These are phyloP conservation scores for Elongisporangium prolatum DNA, from an alignment of 352 stramenopile genomes.

Conservation along the genomic window DNA sequence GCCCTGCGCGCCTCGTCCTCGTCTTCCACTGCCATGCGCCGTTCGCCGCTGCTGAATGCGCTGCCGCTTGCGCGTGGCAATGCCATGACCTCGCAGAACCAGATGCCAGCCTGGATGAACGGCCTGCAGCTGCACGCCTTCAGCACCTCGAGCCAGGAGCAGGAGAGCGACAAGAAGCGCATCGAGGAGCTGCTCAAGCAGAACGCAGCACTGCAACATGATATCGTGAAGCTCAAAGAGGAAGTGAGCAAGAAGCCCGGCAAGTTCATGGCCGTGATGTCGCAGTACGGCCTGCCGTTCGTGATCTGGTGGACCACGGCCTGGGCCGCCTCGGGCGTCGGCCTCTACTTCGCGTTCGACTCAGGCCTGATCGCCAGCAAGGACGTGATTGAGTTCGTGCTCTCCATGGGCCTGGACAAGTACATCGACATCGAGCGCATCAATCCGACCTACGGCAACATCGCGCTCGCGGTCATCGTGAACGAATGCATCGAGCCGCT, in stretches of 20 bases:
- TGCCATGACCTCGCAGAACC: too few species aligned
- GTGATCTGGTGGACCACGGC: constrained; percentile 78
- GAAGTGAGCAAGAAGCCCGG: constrained; percentile 64
- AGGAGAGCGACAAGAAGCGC: constrained; percentile 32
- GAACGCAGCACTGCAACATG: constrained; percentile 69
- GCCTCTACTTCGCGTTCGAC: constrained; percentile 76
- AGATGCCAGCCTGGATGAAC: too few species aligned
- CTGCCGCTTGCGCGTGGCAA: too few species aligned
- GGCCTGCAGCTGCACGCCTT: too few species aligned
- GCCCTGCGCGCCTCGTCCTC: too few species aligned
- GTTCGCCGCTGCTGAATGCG: too few species aligned
- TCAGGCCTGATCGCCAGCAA: constrained; percentile 58
- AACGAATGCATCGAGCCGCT: constrained; percentile 86
- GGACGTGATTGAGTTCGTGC: constrained; percentile 83
- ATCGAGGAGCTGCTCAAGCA: constrained; percentile 72
- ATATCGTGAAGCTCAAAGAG: constrained; percentile 55
- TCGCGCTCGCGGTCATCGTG: constrained; percentile 78
- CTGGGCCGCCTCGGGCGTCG: constrained; percentile 66
- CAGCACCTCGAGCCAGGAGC: constrained; percentile 3
- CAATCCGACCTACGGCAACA: constrained; percentile 85
- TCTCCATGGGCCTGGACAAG: constrained; percentile 72
- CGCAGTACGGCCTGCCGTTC: constrained; percentile 85
- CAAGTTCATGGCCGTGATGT: constrained; percentile 73
- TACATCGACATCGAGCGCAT: constrained; percentile 68
- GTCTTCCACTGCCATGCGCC: too few species aligned